Base-by-base conservation (phyloP, 768 basidiomycete genomes). In the Rhizopogon vulgaris region DNA sequence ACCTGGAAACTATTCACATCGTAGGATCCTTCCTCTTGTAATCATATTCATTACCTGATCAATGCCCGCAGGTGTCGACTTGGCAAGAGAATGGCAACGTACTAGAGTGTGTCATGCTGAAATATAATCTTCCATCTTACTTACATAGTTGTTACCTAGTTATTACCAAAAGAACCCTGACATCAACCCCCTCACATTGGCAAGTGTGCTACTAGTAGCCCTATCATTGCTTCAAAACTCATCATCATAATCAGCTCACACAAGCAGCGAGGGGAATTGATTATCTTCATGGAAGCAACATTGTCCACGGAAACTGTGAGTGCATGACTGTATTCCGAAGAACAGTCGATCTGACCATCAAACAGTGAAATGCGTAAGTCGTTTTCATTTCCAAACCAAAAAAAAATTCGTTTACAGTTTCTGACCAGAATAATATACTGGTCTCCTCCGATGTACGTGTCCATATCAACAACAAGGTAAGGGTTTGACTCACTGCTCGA, bases 221-320 rank as follows among this genome's bases (percentile, higher is more conserved):
- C 18, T 12, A 24, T 37, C 12, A 32, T 51, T 41, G 4, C 7
- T 25, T 48, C 25, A 7, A 18, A 40, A 15, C 22, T 27, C 36
- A 46, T 41, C 14, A 48, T 11, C 11, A 38, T 9, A 2, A 9
- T 41, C 49, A 84, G 82, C 66, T 82, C 25, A 62, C 59, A 34
- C 80, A 78, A 52, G 81, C 83, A 1, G 78, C 79, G 28, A 70
- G 69, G 53, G 84, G 83, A 8, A 63, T 85, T 22, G 71, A 75
- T 49, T 83, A 84, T 60, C 68, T 84, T 6, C 84, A 85, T 62
- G 59, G 58, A 7, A 64, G 70, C 38, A 71, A 72, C 25, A 70
- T 82, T 25, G 74, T 83, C 14, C 83, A 84, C 53, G 84, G 84
- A 25, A 78, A 83, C 62, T 65, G 84, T 83, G 59, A 65, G 82